These are phyloP conservation scores for Mycosphaerella sp. DNA, from an alignment of 2,329 filamentous ascomycete species.

Conservation along the genomic window DNA sequence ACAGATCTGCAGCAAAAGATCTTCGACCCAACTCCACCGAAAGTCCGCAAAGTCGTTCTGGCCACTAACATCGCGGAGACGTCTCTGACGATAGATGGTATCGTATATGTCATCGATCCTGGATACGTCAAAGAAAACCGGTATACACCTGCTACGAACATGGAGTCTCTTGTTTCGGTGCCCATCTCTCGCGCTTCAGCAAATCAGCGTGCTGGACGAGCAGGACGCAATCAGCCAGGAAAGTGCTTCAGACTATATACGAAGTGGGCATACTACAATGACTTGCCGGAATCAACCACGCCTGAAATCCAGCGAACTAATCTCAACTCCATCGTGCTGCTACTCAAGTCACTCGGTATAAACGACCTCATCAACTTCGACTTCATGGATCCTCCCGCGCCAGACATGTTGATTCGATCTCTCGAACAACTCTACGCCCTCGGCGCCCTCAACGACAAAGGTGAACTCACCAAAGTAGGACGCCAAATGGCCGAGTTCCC, in stretches of 20 bases:
- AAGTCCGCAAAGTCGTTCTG: conserved; percentile 81
- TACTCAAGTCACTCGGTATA: conserved; percentile 84
- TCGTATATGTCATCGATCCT: conserved; percentile 91
- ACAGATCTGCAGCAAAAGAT: conserved; percentile 88
- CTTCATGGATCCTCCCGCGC: conserved; percentile 89
- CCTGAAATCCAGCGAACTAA: conserved; percentile 92
- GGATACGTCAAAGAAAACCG: conserved; percentile 95
- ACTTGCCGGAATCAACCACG: conserved; percentile 84
- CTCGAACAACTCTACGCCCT: conserved; percentile 88
- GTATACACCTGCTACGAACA: conserved; percentile 84
- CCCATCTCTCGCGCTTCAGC: conserved; percentile 88
- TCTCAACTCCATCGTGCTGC: conserved; percentile 73
- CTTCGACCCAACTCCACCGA: conserved; percentile 83
- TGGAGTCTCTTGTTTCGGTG: conserved; percentile 85
- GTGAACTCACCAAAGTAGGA: conserved; percentile 82
- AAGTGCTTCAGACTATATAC: conserved; percentile 94
- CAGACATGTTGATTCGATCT: conserved; percentile 80
- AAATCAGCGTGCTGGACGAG: conserved; percentile 86
- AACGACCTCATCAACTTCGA: conserved; percentile 91
- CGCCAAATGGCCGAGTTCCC: conserved; percentile 95
- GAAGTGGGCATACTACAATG: conserved; percentile 79
- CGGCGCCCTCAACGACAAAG: conserved; percentile 79
- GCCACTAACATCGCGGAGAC: conserved; percentile 98
- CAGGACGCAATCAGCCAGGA: conserved; percentile 83
- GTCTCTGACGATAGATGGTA: conserved; percentile 88